Conservation (phyloP, 805 yeast species). For the Monosporozyma aerobia region DNA sequence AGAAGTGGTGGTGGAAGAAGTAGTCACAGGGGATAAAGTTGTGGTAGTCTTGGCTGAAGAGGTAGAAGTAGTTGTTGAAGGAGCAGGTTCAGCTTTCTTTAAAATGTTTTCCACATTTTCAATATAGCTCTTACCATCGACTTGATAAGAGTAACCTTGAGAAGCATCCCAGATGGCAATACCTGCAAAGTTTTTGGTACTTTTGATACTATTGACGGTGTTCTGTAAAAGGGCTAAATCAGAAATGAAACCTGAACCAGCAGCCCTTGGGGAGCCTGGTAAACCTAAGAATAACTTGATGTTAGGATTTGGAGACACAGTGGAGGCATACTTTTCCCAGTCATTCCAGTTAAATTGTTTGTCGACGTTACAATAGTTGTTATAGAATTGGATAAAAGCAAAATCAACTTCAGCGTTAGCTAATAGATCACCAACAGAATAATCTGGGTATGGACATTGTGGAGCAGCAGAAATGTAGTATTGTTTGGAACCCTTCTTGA, state of each 20-base stretch:
- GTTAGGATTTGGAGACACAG: constrained; percentile 53
- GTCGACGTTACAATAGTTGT: constrained; percentile 62
- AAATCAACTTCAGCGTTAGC: constrained; percentile 60
- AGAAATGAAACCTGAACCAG: constrained; percentile 54
- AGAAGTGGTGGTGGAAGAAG: constrained; percentile 2
- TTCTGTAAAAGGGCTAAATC: constrained; percentile 32
- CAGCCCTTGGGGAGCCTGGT: constrained; percentile 55
- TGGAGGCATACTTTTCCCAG: constrained; percentile 58
- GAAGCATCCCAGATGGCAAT: constrained; percentile 89
- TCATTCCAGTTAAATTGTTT: constrained; percentile 56
- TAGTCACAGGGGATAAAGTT: constrained; percentile 4
- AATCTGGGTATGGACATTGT: constrained; percentile 85
- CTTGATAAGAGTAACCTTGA: constrained; percentile 45
- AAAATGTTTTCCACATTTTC: constrained; percentile 37
- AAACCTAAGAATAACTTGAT: constrained; percentile 67
- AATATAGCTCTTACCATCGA: constrained; percentile 38
- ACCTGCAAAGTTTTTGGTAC: constrained; percentile 72
- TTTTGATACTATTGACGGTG: constrained; percentile 63
- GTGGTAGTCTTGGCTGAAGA: constrained; percentile 11
- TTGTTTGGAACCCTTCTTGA: constrained; percentile 44
- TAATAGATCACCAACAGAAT: constrained; percentile 49
- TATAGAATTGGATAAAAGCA: constrained; percentile 82
- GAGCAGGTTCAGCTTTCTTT: constrained; percentile 10
- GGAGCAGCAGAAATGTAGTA: constrained; percentile 86
- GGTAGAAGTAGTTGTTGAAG: constrained; percentile 9